Percentiles rank a stretch among this genome's conserved stretches.
Conservation (phyloP, 257 asterid species). For the Nicotiana attenuata region DNA sequence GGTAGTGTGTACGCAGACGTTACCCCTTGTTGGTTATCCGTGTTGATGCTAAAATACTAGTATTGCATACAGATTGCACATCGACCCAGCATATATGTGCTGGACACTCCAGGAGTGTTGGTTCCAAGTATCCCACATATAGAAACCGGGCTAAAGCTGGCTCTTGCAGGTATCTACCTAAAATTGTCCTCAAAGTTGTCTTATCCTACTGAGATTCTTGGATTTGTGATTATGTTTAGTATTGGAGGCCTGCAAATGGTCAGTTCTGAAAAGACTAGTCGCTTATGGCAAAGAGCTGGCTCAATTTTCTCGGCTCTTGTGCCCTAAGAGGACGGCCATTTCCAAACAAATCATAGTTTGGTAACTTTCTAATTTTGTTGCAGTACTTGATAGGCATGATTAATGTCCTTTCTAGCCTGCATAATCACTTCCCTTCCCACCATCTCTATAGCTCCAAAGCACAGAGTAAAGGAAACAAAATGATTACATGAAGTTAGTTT, state of each 20-base stretch:
- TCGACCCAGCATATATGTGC: constrained; percentile 86
- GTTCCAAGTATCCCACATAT: constrained; percentile 85
- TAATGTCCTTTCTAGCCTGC: background rate
- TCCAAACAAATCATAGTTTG: background rate
- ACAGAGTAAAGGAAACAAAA: background rate
- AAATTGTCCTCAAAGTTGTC: background rate
- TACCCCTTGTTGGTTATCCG: too few species aligned
- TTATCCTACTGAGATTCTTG: background rate
- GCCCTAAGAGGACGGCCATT: background rate
- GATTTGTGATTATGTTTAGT: background rate
- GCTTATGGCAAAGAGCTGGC: background rate
- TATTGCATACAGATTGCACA: constrained; percentile 60
- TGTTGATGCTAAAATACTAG: background rate
- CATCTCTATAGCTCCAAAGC: background rate
- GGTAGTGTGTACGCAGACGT: too few species aligned
- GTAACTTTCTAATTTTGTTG: background rate
- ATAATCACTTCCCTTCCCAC: background rate
- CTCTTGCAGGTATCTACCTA: constrained; percentile 63
- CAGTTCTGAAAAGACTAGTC: background rate
- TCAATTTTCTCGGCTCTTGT: background rate
- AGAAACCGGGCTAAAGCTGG: constrained; percentile 90
- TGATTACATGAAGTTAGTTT: background rate
- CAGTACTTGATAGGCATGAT: background rate
- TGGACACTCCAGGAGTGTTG: constrained; percentile 95
- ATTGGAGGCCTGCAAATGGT: background rate